Evolutionary conservation across 371 early-diverging fungal genomes (phyloP).

Genomic region (Phascolomyces articulosus): DNA sequence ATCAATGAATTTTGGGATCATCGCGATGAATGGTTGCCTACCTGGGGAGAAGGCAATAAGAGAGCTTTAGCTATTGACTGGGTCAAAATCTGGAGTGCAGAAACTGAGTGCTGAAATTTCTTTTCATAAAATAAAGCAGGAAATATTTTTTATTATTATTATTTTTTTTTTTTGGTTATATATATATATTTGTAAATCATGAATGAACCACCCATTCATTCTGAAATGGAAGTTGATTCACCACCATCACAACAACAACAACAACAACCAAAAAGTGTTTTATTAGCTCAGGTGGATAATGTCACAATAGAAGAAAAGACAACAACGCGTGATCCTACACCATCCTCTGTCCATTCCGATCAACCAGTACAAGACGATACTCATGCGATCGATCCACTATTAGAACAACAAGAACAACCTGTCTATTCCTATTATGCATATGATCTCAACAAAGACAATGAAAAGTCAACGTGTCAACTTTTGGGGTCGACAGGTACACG

Average conservation of each 20-base stretch:
- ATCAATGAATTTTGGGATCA: constrained; percentile 53
- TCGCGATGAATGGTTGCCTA: constrained; percentile 54
- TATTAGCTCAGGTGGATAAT: not conserved
- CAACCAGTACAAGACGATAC: not conserved
- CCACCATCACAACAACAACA: not conserved
- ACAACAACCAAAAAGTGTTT: not conserved
- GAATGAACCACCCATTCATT: no score
- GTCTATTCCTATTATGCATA: not conserved
- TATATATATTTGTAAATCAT: no score
- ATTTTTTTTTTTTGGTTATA: not conserved
- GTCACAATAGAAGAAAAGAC: not conserved
- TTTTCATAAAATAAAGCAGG: not conserved
- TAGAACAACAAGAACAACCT: not conserved
- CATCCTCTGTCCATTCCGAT: no score
- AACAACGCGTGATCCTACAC: not conserved
- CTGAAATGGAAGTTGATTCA: not conserved
- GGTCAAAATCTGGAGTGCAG: constrained; percentile 52
- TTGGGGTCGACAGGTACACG: constrained; percentile 27
- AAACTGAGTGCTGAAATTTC: constrained; percentile 20
- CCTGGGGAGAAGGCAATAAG: constrained; percentile 55
- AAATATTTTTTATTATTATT: not conserved
- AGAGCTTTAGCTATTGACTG: constrained; percentile 65
- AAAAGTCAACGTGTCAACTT: constrained; percentile 7
- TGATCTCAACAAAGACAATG: constrained; percentile 4
- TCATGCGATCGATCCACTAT: not conserved